A percentile compares a stretch with the other conserved stretches of the same genome.
These are phyloP conservation scores for Phoma sp. DNA, from an alignment of 2,329 filamentous ascomycete genomes.

Conservation along the genomic window DNA sequence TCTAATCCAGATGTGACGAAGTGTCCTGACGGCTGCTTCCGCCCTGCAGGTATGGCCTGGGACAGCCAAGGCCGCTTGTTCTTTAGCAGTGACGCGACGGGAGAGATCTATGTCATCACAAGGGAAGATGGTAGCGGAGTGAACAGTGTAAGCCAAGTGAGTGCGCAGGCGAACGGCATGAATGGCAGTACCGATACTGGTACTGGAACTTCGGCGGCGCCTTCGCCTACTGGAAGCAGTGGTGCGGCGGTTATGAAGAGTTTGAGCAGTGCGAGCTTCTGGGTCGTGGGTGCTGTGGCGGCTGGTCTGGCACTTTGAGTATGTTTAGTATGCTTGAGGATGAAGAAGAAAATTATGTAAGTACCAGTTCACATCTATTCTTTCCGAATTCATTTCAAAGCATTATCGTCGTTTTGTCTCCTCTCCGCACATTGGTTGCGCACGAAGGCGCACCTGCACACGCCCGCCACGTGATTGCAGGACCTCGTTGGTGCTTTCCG, in stretches of 20 bases:
- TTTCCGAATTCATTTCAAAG: not conserved
- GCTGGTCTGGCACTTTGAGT: not conserved
- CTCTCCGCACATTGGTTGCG: not conserved
- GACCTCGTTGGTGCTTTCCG: conserved; percentile 1
- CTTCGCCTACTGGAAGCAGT: conserved; percentile 4
- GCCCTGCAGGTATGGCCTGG: conserved; percentile 66
- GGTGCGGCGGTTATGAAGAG: not conserved
- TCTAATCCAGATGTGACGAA: conserved; percentile 59
- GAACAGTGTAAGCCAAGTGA: conserved; percentile 28
- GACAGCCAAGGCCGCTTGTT: conserved; percentile 62
- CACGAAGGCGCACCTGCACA: not conserved
- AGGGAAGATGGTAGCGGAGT: conserved; percentile 40
- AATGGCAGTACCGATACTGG: conserved; percentile 12
- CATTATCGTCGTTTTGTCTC: not conserved
- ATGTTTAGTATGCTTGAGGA: not conserved
- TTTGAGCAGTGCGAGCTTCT: not conserved
- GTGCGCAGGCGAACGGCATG: conserved; percentile 17
- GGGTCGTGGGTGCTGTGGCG: not conserved
- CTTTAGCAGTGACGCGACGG: conserved; percentile 68
- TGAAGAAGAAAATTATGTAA: not conserved
- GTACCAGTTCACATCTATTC: too few species aligned
- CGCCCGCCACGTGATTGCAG: not conserved
- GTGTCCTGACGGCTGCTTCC: conserved; percentile 66
- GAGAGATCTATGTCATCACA: conserved; percentile 67
- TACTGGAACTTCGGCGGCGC: conserved; percentile 1